Percentiles rank a stretch among this genome's conserved stretches.
These are phyloP conservation scores for Stromatinia cepivora DNA, from an alignment of 2,329 filamentous ascomycete genomes.

Conservation along the genomic window DNA sequence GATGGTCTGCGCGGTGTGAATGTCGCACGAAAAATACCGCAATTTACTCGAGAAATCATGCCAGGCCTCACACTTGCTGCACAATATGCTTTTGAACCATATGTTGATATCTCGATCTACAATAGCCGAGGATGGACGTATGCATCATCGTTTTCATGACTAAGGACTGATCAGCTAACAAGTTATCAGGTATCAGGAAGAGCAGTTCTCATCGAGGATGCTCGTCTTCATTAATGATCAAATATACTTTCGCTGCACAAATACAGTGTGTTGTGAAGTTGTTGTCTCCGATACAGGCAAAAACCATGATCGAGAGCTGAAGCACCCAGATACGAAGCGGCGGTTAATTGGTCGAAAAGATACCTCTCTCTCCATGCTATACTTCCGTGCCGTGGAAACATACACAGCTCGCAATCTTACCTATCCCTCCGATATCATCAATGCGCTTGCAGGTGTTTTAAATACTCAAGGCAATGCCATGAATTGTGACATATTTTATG, in stretches of 20 bases:
- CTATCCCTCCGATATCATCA: slow-evolving; percentile 7
- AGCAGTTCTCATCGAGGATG: slow-evolving; percentile 19
- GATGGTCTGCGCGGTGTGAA: slow-evolving; percentile 7
- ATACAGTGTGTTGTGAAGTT: slow-evolving; percentile 13
- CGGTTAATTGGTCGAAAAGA: slow-evolving; percentile 6
- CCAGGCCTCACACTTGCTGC: slow-evolving; percentile 2
- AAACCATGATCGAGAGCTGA: not conserved
- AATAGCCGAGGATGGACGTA: slow-evolving; percentile 16
- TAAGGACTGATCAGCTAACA: not conserved
- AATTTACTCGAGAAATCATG: slow-evolving; percentile 6
- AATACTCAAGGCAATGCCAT: not conserved
- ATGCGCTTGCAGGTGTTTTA: slow-evolving; percentile 6
- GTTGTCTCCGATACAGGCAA: not conserved
- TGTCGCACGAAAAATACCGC: not conserved
- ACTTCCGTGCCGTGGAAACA: slow-evolving; percentile 11
- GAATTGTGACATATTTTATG: slow-evolving; percentile 9
- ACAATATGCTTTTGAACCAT: slow-evolving; percentile 2
- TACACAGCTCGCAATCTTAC: not conserved
- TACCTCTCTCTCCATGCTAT: slow-evolving; percentile 13
- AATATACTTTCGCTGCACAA: slow-evolving; percentile 19
- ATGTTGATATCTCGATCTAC: not conserved
- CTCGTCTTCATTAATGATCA: slow-evolving; percentile 23
- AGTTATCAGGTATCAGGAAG: slow-evolving; percentile 18
- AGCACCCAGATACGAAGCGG: not conserved
- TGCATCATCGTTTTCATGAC: not conserved